These are phyloP conservation scores for Micractinium sp. DNA, from an alignment of 139 green algal species.

Conservation along the genomic window DNA sequence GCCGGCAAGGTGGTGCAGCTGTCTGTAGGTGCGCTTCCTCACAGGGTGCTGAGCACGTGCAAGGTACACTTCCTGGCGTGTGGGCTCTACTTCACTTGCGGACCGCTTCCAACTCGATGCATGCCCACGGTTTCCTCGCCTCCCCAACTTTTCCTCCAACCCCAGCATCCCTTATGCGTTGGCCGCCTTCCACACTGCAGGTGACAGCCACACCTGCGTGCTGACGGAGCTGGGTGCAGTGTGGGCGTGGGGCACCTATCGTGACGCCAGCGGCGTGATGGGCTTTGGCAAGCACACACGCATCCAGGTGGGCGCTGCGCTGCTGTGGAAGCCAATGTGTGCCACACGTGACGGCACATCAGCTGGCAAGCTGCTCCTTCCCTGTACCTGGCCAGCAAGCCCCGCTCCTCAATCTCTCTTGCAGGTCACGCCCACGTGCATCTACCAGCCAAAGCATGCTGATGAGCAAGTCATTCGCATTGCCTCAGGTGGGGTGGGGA, in stretches of 20 bases:
- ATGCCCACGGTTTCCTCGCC: neutral
- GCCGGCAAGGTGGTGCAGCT: conserved; percentile 68
- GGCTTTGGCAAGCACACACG: conserved; percentile 63
- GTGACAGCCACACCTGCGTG: conserved; percentile 85
- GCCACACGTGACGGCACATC: too few relatives aligned
- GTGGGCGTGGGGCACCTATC: conserved; percentile 90
- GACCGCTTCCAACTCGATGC: neutral
- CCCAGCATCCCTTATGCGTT: neutral
- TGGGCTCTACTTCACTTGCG: neutral
- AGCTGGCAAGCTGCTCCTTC: neutral
- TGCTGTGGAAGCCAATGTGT: neutral
- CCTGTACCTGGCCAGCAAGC: neutral
- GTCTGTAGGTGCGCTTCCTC: conserved; percentile 40
- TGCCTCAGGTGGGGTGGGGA: conserved; percentile 40
- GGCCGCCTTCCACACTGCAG: conserved; percentile 30
- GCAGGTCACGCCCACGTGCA: conserved; percentile 38
- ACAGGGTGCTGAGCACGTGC: neutral
- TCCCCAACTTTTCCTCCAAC: too few relatives aligned
- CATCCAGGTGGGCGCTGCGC: conserved; percentile 38
- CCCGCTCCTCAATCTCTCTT: neutral
- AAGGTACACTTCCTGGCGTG: too few relatives aligned
- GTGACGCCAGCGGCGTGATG: conserved; percentile 72
- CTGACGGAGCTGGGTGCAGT: conserved; percentile 73
- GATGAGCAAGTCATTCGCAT: conserved; percentile 62
- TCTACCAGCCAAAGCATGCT: conserved; percentile 58